These are phyloP conservation scores for Acacia pycnantha DNA, from an alignment of 331 rosid genomes.

Conservation along the genomic window DNA sequence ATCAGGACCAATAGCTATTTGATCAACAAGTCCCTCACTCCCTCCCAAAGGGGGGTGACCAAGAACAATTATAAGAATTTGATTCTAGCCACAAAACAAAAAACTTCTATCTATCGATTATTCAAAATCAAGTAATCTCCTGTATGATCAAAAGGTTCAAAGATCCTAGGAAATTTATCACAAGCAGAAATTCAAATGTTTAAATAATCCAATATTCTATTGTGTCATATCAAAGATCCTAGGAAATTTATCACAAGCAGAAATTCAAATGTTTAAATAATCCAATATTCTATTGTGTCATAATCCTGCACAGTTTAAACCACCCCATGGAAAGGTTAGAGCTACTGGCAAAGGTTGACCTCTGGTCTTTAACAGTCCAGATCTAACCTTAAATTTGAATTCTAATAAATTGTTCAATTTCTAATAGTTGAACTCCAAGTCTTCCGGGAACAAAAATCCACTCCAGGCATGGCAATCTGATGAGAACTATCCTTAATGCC, in stretches of 20 bases:
- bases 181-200: neutral
- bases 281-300: slow-evolving; percentile 15
- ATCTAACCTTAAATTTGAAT: slow-evolving; percentile 8
- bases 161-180: slow-evolving; percentile 10
- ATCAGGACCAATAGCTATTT: slow-evolving; percentile 7
- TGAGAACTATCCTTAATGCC: slow-evolving; percentile 10
- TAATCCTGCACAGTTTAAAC: slow-evolving; percentile 10
- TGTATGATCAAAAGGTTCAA: slow-evolving; percentile 12
- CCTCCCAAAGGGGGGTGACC: neutral
- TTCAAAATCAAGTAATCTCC: slow-evolving; percentile 8
- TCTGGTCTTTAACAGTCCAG: neutral
- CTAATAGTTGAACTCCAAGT: slow-evolving; percentile 2
- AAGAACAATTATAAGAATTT: neutral
- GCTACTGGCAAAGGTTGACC: neutral
- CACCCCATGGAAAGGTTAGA: slow-evolving; percentile 25
- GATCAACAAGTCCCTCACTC: slow-evolving; percentile 14
- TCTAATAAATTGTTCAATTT: neutral
- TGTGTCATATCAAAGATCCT: slow-evolving; percentile 19
- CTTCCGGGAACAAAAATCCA: neutral
- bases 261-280: neutral
- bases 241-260: neutral
- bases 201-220: slow-evolving; percentile 6
- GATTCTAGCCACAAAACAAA: neutral
- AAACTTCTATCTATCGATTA: slow-evolving; percentile 4
- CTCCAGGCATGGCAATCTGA: slow-evolving; percentile 7